These are phyloP conservation scores for Sporisorium reilianum DNA, from an alignment of 1,284 basidiomycete species.

Conservation along the genomic window DNA sequence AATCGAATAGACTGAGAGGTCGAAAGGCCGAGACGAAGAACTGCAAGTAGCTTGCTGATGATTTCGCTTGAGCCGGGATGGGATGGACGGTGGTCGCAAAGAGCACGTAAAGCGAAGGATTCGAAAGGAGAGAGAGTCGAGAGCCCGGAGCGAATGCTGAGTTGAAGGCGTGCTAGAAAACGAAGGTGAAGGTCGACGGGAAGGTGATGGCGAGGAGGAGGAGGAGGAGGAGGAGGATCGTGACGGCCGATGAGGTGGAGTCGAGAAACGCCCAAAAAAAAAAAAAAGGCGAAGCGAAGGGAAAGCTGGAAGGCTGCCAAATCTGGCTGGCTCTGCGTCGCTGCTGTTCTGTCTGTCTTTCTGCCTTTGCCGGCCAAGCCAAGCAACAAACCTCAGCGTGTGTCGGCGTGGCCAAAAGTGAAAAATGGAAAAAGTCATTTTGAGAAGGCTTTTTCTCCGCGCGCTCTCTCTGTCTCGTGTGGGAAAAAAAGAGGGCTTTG, in stretches of 20 bases:
- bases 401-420: not conserved
- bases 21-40: not conserved
- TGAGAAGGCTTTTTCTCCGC: not conserved
- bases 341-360: not conserved
- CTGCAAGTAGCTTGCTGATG: not conserved
- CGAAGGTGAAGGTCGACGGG: not conserved
- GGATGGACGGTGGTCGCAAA: not conserved
- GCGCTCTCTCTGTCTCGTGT: not conserved
- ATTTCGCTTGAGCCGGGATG: not conserved
- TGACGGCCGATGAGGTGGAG: conserved; percentile 6
- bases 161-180: not conserved
- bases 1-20: not conserved
- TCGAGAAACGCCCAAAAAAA: not conserved
- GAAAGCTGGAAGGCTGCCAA: not conserved
- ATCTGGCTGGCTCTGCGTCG: conserved; percentile 1
- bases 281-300: not conserved
- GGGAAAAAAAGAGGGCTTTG: not conserved
- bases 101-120: conserved; percentile 1
- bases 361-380: not conserved
- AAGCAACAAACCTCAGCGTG: not conserved
- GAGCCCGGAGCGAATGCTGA: too few species aligned
- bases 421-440: not conserved
- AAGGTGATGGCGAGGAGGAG: not conserved
- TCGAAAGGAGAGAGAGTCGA: not conserved
- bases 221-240: too few species aligned